A percentile compares a stretch with the other conserved stretches of the same genome.
These are phyloP conservation scores for Beauveria sp. DNA, from an alignment of 2,329 filamentous ascomycete genomes.

Conservation along the genomic window DNA sequence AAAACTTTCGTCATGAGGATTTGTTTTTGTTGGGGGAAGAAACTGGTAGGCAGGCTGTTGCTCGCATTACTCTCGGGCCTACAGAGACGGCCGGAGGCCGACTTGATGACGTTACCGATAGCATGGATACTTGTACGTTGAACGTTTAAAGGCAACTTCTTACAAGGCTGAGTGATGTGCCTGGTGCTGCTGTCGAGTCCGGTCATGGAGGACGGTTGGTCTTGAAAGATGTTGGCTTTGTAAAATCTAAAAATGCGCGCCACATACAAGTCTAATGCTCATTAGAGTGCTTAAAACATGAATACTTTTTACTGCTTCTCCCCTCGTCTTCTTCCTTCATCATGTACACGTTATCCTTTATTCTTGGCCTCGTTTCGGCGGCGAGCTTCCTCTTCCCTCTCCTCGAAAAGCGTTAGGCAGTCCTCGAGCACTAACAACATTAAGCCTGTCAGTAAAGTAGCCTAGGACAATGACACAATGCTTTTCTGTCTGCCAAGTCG, in stretches of 20 bases:
- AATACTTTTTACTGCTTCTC: not conserved
- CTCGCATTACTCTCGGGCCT: no score
- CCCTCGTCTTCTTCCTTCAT: not conserved
- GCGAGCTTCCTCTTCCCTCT: slow-evolving; percentile 15
- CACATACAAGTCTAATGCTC: not conserved
- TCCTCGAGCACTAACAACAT: slow-evolving; percentile 27
- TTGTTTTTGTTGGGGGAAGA: no score
- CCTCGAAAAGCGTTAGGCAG: slow-evolving; percentile 39
- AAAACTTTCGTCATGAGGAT: no score
- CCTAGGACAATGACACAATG: not conserved
- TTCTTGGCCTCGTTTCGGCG: not conserved
- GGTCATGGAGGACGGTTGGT: not conserved
- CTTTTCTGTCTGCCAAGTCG: not conserved
- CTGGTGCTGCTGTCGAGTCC: no score
- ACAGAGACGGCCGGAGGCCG: no score
- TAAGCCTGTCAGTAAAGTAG: not conserved
- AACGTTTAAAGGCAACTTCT: no score
- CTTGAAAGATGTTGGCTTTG: not conserved
- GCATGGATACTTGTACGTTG: no score
- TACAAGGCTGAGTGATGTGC: no score
- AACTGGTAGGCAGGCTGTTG: no score
- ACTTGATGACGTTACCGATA: no score
- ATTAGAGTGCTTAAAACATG: not conserved
- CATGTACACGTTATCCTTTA: slow-evolving; percentile 5
- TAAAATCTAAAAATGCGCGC: not conserved